A percentile compares a stretch with the other conserved stretches of the same genome.
These are phyloP conservation scores for Paecilomyces sp. DNA, from an alignment of 2,329 filamentous ascomycete species.

Conservation along the genomic window DNA sequence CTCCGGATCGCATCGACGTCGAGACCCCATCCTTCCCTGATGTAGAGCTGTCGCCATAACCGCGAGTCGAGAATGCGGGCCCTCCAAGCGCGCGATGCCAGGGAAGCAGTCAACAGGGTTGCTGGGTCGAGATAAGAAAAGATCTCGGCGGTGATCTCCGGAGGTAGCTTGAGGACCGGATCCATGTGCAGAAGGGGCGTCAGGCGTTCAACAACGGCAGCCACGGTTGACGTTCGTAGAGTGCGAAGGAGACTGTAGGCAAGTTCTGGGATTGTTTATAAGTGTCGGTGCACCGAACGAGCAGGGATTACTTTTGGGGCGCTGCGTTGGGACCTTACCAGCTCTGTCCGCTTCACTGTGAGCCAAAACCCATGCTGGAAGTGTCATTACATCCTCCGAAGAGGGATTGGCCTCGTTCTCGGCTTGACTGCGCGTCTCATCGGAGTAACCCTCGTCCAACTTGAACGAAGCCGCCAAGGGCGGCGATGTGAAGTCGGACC, in stretches of 20 bases:
- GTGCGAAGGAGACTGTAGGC: conserved; percentile 71
- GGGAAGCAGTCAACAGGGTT: conserved; percentile 72
- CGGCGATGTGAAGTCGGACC: conserved; percentile 19
- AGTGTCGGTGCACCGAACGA: not conserved
- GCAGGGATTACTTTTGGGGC: not conserved
- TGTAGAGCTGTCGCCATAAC: conserved; percentile 79
- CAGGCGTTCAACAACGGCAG: conserved; percentile 70
- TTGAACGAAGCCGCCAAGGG: conserved; percentile 41
- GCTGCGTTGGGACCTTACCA: conserved; percentile 33
- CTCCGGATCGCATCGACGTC: conserved; percentile 57
- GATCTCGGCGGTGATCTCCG: conserved; percentile 85
- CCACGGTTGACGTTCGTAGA: conserved; percentile 71
- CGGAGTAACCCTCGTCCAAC: conserved; percentile 82
- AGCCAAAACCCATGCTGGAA: conserved; percentile 50
- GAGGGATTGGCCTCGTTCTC: conserved; percentile 32
- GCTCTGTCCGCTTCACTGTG: conserved; percentile 49
- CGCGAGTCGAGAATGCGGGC: conserved; percentile 72
- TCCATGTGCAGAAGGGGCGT: conserved; percentile 86
- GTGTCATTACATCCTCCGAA: conserved; percentile 29
- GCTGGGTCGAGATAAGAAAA: conserved; percentile 77
- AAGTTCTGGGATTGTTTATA: conserved; percentile 52
- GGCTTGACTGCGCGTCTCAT: conserved; percentile 53
- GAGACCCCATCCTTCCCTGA: conserved; percentile 77
- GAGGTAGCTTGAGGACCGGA: conserved; percentile 75
- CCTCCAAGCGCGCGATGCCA: conserved; percentile 76